A percentile compares a stretch with the other conserved stretches of the same genome.
These are phyloP conservation scores for Powellomyces hirtus DNA, from an alignment of 192 early-diverging fungal genomes.

Conservation along the genomic window DNA sequence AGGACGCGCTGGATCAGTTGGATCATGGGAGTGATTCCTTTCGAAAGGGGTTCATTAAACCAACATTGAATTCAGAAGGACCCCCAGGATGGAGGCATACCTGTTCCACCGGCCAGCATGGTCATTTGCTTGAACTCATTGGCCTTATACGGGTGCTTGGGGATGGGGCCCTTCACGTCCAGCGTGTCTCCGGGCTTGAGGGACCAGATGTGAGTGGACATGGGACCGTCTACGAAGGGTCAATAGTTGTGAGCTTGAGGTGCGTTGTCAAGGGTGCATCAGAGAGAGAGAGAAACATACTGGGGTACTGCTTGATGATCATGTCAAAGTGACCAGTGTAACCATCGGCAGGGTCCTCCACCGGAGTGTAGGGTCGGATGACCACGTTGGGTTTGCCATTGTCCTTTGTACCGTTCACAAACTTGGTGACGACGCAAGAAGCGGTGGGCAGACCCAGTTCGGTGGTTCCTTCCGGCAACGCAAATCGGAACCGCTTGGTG, in stretches of 20 bases:
- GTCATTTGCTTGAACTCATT: conserved; percentile 69
- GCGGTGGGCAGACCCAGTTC: conserved; percentile 69
- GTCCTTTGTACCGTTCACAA: conserved; percentile 45
- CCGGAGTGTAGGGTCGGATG: conserved; percentile 69
- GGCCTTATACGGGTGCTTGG: conserved; percentile 66
- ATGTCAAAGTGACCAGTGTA: conserved; percentile 72
- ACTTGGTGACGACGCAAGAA: conserved; percentile 80
- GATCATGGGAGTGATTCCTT: conserved; percentile 80
- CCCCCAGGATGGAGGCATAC: no score
- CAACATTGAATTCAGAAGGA: no score
- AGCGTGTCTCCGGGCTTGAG: conserved; percentile 72
- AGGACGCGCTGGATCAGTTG: conserved; percentile 70
- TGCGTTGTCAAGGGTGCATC: no score
- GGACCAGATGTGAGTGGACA: conserved; percentile 65
- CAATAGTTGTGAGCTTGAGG: no score
- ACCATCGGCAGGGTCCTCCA: conserved; percentile 43
- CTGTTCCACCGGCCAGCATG: conserved; percentile 85
- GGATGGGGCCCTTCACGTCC: conserved; percentile 79
- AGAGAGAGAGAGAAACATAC: neutral
- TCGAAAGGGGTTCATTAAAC: no score
- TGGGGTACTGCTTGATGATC: conserved; percentile 76
- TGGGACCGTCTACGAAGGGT: conserved; percentile 86
- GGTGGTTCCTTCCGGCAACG: conserved; percentile 59
- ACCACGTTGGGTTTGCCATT: conserved; percentile 56
- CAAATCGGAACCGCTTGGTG: conserved; percentile 58